Evolutionary conservation across 2,329 filamentous ascomycete species (phyloP), one percentile per base, ranked within the genome.

Genomic region (Passalora sequoiae): DNA sequence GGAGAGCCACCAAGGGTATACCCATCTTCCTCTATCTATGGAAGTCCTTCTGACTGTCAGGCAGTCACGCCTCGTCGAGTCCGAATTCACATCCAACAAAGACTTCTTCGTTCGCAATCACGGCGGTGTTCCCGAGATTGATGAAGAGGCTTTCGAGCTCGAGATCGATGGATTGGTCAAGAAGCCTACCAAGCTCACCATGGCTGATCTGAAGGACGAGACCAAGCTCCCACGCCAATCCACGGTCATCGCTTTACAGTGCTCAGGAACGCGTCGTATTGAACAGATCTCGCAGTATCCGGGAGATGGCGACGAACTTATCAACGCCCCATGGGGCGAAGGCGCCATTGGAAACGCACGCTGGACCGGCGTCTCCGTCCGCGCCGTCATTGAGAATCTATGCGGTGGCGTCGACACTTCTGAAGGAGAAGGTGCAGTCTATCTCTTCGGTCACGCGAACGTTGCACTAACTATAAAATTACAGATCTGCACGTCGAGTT

Each of bases 71-170:
- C 40, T 42, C 12, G 32, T 42, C 13, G 20, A 36, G 22, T 36
- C 32, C 30, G 40, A 42, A 20, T 35, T 42, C 16, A 25, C 28
- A 17, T 12, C 29, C 17, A 32, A 41, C 29, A 15, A 9, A 9
- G 17, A 30, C 38, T 30, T 81, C 51, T 87, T 84, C 51, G 78
- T 87, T 0, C 71, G 83, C 6, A 87, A 87, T 46, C 83, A 87
- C 49, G 82, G 83, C 7, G 82, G 83, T 0, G 78, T 87, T 13
- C 84, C 84, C 0, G 67, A 76, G 6, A 84, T 86, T 41, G 72
- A 83, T 6, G 65, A 71, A 1, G 69, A 76, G 19, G 67, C 73
- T 2, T 82, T 67, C 55, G 71, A 66, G 17, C 67, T 83, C 12
- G 64, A 68, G 2, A 60, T 86, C 4, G 77, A 79, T 44, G 81